These are phyloP conservation scores for Clonostachys byssicola DNA, from an alignment of 2,329 filamentous ascomycete genomes.

Conservation along the genomic window DNA sequence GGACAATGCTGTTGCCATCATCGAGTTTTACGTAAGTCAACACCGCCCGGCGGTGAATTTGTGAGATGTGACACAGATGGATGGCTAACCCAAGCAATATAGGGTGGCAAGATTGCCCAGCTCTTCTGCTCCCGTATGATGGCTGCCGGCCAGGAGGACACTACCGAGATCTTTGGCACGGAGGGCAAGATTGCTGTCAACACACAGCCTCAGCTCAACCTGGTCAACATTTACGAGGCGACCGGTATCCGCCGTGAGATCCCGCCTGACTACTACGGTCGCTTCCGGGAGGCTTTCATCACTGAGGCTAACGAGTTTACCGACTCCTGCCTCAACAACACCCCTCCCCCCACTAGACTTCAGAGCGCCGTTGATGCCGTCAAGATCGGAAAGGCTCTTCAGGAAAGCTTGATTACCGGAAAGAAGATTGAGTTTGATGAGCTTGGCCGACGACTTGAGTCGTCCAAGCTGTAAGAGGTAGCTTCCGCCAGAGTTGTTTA, in stretches of 20 bases:
- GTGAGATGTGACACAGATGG: too few species aligned
- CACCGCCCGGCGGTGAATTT: too few species aligned
- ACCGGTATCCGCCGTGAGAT: slow-evolving; percentile 48
- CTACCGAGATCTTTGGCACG: slow-evolving; percentile 64
- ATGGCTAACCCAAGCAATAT: slow-evolving; percentile 3
- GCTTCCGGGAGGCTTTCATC: slow-evolving; percentile 61
- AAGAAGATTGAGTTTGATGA: slow-evolving; percentile 57
- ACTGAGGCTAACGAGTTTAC: slow-evolving; percentile 61
- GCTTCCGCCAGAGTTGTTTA: too few species aligned
- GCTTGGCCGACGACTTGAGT: slow-evolving; percentile 36
- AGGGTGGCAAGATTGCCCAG: slow-evolving; percentile 56
- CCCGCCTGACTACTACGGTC: slow-evolving; percentile 57
- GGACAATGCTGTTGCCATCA: slow-evolving; percentile 40
- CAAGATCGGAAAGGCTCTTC: slow-evolving; percentile 55
- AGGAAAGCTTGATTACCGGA: slow-evolving; percentile 49
- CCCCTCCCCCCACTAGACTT: slow-evolving; percentile 49
- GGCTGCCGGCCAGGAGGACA: slow-evolving; percentile 63
- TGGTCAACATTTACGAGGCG: slow-evolving; percentile 50
- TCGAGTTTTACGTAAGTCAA: slow-evolving; percentile 50
- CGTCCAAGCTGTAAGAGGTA: slow-evolving; percentile 21
- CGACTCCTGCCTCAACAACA: slow-evolving; percentile 51
- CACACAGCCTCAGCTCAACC: slow-evolving; percentile 46
- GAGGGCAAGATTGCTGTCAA: slow-evolving; percentile 61
- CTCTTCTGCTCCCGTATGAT: slow-evolving; percentile 64
- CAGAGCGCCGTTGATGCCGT: slow-evolving; percentile 54